A percentile compares a stretch with the other conserved stretches of the same genome.
These are phyloP conservation scores for Schizothecium vesticola DNA, from an alignment of 495 filamentous ascomycete species.

Conservation along the genomic window DNA sequence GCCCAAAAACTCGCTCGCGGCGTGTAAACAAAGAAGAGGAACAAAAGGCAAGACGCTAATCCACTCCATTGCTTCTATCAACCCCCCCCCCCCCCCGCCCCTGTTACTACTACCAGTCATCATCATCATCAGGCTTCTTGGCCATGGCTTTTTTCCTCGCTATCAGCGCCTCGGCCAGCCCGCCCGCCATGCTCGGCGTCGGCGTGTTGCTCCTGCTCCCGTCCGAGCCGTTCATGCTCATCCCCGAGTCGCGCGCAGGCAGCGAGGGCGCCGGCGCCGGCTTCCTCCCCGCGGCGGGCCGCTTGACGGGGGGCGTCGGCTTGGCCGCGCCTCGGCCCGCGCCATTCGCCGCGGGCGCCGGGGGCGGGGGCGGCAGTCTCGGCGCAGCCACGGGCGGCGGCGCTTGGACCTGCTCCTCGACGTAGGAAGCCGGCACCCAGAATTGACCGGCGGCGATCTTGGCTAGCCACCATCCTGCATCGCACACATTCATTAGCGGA, in stretches of 20 bases:
- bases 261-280: slow-evolving; percentile 56
- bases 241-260: slow-evolving; percentile 64
- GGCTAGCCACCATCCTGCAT: slow-evolving; percentile 87
- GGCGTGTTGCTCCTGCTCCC: slow-evolving; percentile 65
- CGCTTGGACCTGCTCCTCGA: slow-evolving; percentile 68
- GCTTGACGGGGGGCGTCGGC: slow-evolving; percentile 76
- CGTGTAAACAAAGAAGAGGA: neutral
- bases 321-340: slow-evolving; percentile 55
- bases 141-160: slow-evolving; percentile 62
- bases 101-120: slow-evolving; percentile 54
- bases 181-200: slow-evolving; percentile 68
- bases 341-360: slow-evolving; percentile 40
- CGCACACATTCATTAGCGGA: slow-evolving; percentile 8
- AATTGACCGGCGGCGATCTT: slow-evolving; percentile 68
- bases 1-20: neutral
- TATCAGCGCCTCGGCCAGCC: slow-evolving; percentile 75
- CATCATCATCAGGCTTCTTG: slow-evolving; percentile 69
- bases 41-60: neutral
- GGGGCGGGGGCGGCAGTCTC: slow-evolving; percentile 45
- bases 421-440: slow-evolving; percentile 90
- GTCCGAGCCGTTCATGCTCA: slow-evolving; percentile 67
- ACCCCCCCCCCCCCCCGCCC: neutral
- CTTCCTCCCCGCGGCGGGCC: slow-evolving; percentile 63
- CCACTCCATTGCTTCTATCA: neutral
- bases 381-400: slow-evolving; percentile 39